Conservation (phyloP, 2,329 filamentous ascomycete species). For the Samsoniella hepiali region DNA sequence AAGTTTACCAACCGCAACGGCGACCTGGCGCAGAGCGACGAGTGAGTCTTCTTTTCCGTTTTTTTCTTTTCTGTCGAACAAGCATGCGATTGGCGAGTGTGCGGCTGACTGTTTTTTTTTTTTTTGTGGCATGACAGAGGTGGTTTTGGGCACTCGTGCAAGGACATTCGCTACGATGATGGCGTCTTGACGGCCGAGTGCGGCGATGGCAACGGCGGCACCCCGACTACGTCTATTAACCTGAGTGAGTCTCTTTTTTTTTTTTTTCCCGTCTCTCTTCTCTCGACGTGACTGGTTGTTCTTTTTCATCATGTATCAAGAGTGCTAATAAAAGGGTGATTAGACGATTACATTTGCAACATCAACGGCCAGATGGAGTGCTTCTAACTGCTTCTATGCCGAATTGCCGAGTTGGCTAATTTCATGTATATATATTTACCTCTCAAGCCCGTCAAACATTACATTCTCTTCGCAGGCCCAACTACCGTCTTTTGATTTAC, state of each 20-base stretch:
- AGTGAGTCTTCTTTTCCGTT: background rate
- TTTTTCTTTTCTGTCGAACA: background rate
- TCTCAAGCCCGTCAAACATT: too few species aligned
- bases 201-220: background rate
- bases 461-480: too few species aligned
- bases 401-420: background rate
- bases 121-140: background rate
- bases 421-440: background rate
- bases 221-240: background rate
- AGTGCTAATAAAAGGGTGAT: background rate
- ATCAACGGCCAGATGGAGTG: background rate
- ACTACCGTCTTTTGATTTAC: too few species aligned
- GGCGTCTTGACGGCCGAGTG: conserved; percentile 1
- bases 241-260: background rate
- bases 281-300: background rate
- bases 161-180: background rate
- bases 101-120: background rate
- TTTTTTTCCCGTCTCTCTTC: too few species aligned
- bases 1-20: background rate
- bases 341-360: conserved; percentile 5
- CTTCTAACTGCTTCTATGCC: background rate
- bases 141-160: background rate
- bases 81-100: too few species aligned
- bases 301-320: background rate
- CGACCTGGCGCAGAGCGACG: background rate